A percentile compares a stretch with the other conserved stretches of the same genome.
phyloP scores from a whole-genome alignment of 1,284 basidiomycete genomes.

The Meira nashicola region DNA sequence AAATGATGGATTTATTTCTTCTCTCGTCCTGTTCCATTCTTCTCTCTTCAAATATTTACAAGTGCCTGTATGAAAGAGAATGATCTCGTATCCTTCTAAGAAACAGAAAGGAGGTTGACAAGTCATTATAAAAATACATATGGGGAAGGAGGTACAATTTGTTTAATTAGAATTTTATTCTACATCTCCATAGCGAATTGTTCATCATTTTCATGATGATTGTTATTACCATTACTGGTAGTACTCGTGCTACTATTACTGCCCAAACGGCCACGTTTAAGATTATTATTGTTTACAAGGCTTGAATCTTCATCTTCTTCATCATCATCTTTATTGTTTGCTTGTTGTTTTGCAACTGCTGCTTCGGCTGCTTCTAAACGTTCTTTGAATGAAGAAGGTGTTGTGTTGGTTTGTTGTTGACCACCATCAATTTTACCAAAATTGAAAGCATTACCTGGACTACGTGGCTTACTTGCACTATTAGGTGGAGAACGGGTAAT shows the following conservation, averaged over 20 bases:
- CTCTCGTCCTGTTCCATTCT: too few relatives aligned
- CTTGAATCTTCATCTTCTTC: too few relatives aligned
- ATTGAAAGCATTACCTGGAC: conserved; percentile 11
- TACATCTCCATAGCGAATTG: conserved; percentile 20
- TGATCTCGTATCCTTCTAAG: too few relatives aligned
- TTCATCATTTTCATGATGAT: conserved; percentile 5
- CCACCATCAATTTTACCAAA: conserved; percentile 4
- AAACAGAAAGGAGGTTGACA: too few relatives aligned
- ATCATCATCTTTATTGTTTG: not conserved
- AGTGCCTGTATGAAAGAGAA: too few relatives aligned
- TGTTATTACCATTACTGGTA: too few relatives aligned
- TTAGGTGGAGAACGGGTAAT: not conserved
- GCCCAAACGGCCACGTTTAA: not conserved
- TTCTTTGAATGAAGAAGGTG: conserved; percentile 7
- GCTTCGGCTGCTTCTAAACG: not conserved
- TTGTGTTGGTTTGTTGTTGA: not conserved
- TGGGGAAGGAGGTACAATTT: too few relatives aligned
- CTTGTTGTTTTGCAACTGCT: not conserved
- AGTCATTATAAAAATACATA: too few relatives aligned
- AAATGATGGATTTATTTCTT: too few relatives aligned
- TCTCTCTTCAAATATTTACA: too few relatives aligned
- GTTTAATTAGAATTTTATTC: too few relatives aligned
- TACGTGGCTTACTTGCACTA: not conserved
- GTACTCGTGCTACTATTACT: conserved; percentile 10
- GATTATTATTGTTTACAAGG: too few relatives aligned